Base-by-base conservation (phyloP, 2,329 filamentous ascomycete species). In the Fusarium camptoceras region DNA sequence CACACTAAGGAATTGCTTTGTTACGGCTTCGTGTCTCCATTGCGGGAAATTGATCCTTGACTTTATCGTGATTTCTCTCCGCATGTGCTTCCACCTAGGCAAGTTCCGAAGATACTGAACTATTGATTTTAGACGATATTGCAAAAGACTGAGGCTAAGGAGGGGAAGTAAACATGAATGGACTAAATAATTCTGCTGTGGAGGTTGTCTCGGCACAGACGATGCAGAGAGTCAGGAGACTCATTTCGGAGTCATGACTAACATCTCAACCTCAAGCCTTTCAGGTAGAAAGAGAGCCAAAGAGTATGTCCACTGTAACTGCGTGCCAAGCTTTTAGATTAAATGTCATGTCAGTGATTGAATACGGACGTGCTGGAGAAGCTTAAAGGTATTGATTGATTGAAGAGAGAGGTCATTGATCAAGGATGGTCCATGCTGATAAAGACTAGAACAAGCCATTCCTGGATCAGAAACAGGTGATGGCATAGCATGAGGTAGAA, bases 361-460 rank as follows among this genome's bases (percentile, higher is more conserved):
- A 39, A 22, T 41, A 8, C 5, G 44, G 25, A 18, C 12, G 41
- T 20, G 55, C 25, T 60, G 25, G 41, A 49, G 54, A 66, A 60
- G 47, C 20, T 24, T 22, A n/a, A 34, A 46, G n/a, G 24, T 47
- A 34, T 39, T 55, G 61, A 22, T 43, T 39, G 22, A 22, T 59
- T 34, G 25, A 66, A 60, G 53, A 37, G 31, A 39, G 48, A 30
- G 25, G 54, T 14, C 20, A 60, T 37, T 30, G 20, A 41, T 28
- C 62, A 55, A 41, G 63, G 63, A 46, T 66, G 47, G 30, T 41
- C 48, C 55, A 66, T 66, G 62, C 28, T 41, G 24, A 64, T 41
- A 54, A 25, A 39, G 14, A 39, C 61, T 49, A 54, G 37, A 66
- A 53, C 46, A 47, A 41, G 37, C 37, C 25, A 55, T 25, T 53